These are phyloP conservation scores for Penicillium oxalicum DNA, from an alignment of 2,329 filamentous ascomycete species.

Conservation along the genomic window DNA sequence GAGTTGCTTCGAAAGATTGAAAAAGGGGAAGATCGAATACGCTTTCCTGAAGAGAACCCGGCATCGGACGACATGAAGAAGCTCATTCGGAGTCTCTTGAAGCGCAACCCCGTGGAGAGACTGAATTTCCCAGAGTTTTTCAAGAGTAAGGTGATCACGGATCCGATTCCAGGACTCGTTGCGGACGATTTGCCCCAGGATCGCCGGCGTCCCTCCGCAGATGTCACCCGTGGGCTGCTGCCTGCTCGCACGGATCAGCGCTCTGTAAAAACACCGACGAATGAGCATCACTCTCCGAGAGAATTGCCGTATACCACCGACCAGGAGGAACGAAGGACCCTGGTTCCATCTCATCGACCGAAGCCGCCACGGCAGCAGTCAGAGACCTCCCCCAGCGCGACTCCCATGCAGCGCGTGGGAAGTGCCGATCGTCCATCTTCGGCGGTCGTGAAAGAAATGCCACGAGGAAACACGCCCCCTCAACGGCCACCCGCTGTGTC, in stretches of 20 bases:
- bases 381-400: constrained; percentile 24
- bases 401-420: constrained; percentile 28
- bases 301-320: constrained; percentile 20
- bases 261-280: constrained; percentile 10
- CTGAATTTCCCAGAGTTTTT: constrained; percentile 86
- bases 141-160: constrained; percentile 62
- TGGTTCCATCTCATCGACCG: constrained; percentile 34
- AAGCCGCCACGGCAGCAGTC: constrained; percentile 25
- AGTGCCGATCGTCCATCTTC: constrained; percentile 30
- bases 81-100: constrained; percentile 73
- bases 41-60: constrained; percentile 66
- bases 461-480: constrained; percentile 22
- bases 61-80: constrained; percentile 72
- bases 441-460: constrained; percentile 19
- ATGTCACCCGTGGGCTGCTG: constrained; percentile 8
- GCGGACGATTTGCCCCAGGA: constrained; percentile 61
- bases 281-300: constrained; percentile 16
- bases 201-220: constrained; percentile 16
- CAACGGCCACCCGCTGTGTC: constrained; percentile 32
- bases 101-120: constrained; percentile 76
- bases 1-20: constrained; percentile 91
- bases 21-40: constrained; percentile 76
- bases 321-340: constrained; percentile 19
- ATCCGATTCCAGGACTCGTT: constrained; percentile 72
- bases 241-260: constrained; percentile 16